Evolutionary conservation across 345 rosid genomes (phyloP), one percentile per base, ranked within the genome.

Genomic region (Acer campestre): DNA sequence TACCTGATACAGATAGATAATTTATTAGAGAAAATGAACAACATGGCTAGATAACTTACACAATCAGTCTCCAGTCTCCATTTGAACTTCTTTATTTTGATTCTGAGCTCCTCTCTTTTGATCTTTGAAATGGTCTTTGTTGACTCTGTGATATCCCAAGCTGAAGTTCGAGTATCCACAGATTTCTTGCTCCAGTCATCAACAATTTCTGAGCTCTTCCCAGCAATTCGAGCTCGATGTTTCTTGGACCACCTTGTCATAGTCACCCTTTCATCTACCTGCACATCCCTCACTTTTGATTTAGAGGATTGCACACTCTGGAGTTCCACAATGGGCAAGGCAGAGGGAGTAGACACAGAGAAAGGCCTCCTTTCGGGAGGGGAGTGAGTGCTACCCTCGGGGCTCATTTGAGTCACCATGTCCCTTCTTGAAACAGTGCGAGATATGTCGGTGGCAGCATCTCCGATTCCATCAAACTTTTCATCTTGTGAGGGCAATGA

Each of bases 391-490:
- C 97, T 89, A 68, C 90, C 90, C 63, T 86, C 91, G n/a, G 95
- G 99, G 64, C 99, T 94, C 99, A 96, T 96, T 76, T 94, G 98
- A 12, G 99, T 96, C 4, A 97, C 98, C 94, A 92, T 92, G 82
- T 96, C 99, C 85, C 99, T 92, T 85, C 93, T 90, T 77, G 99
- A 94, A 68, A 85, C 87, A 82, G 85, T 89, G 59, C 81, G 84
- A 61, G 88, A 85, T 72, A 93, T 76, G 82, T 90, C 88, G n/a
- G 83, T 83, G 49, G 87, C 90, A 49, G 87, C 88, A 89, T 94
- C 93, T 83, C 85, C 89, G 44, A 74, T 75, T 40, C 79, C 85
- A 23, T 83, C 86, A 76, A 75, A 75, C 25, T 87, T 90, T 75
- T 72, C 86, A 80, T 86, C 99, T 81, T 82, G 90, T 1, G 84